Evolutionary conservation across 2,329 filamentous ascomycete species (phyloP), one percentile per base, ranked within the genome.

Genomic region (Colletotrichum falcatum): DNA sequence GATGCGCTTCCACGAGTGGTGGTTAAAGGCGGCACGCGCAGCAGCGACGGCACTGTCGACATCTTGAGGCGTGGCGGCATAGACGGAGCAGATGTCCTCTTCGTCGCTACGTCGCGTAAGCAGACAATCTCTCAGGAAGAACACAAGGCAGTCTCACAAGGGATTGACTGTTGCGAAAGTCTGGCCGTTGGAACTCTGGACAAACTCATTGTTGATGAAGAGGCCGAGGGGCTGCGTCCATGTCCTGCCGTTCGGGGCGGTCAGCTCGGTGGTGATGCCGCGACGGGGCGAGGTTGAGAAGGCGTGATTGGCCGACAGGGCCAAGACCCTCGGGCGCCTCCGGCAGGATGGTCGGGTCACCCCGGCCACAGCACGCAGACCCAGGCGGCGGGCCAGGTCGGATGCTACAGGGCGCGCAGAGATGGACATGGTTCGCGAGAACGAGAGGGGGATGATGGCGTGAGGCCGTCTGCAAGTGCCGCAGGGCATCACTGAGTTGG

Each of bases 171-270:
- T 87, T 18, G 86, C 83, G 64, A 94, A 86, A 74, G 86, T 92
- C 77, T 90, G 85, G 54, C 87, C 90, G 18, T 87, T 87, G 78
- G 86, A 89, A 66, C 90, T 89, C 76, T 89, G 85, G 63, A 94
- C 90, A 79, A 93, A 95, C 78, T 94, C 91, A 74, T 94, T 94
- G 83, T 93, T 92, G 83, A 95, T 94, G 81, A 94, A 95, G 11
- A 95, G 86, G n/a, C 93, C 93, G 54, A 88, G 85, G 2, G 92
- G 92, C 82, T 94, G 91, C 16, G 81, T 84, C 81, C 93, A 95
- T 75, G 88, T 90, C 79, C 83, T 85, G 75, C 92, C 92, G 81
- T 95, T 95, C 5, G 93, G 93, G 60, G 93, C 92, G 11, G 87
- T 92, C 69, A 95, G 86, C 76, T 93, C 86, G 58, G 82, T 77